Conservation (phyloP, 2,329 filamentous ascomycete genomes). For the Fusarium sp. region DNA sequence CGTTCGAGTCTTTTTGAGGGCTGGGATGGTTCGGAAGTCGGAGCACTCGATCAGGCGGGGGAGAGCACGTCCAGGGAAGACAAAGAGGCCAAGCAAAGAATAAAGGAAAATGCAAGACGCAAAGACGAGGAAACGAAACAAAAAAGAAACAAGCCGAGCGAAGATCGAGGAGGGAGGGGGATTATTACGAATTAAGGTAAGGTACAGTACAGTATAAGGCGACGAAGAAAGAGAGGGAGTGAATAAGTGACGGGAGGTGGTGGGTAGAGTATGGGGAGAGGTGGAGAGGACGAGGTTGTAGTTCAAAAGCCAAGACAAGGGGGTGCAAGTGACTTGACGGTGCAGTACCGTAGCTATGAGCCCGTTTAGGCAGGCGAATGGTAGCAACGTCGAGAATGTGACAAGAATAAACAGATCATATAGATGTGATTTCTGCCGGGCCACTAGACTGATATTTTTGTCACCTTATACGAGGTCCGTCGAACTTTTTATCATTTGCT, state of each 20-base stretch:
- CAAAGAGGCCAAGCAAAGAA: constrained; percentile 27
- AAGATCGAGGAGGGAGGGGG: constrained; percentile 26
- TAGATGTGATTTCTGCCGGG: background rate
- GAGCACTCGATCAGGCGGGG: constrained; percentile 13
- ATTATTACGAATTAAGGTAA: constrained; percentile 41
- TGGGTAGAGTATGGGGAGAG: constrained; percentile 34
- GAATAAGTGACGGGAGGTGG: constrained; percentile 34
- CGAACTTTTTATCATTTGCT: constrained; percentile 8
- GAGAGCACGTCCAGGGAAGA: constrained; percentile 18
- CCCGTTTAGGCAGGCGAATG: constrained; percentile 33
- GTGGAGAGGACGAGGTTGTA: constrained; percentile 29
- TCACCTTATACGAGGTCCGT: constrained; percentile 4
- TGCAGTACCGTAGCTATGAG: constrained; percentile 19
- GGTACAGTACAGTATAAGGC: constrained; percentile 20
- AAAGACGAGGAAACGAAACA: constrained; percentile 29
- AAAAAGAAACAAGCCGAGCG: constrained; percentile 19
- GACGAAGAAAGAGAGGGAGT: constrained; percentile 23
- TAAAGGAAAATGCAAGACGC: constrained; percentile 15
- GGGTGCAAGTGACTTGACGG: constrained; percentile 23
- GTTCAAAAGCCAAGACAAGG: constrained; percentile 36
- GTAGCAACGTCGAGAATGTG: constrained; percentile 3
- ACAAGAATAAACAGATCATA: constrained; percentile 24
- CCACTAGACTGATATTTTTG: constrained; percentile 14
- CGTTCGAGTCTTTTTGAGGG: constrained; percentile 23
- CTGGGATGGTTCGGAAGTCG: constrained; percentile 29